These are phyloP conservation scores for Dillenia turbinata DNA, from an alignment of 164 flowering plant genomes.

Conservation along the genomic window DNA sequence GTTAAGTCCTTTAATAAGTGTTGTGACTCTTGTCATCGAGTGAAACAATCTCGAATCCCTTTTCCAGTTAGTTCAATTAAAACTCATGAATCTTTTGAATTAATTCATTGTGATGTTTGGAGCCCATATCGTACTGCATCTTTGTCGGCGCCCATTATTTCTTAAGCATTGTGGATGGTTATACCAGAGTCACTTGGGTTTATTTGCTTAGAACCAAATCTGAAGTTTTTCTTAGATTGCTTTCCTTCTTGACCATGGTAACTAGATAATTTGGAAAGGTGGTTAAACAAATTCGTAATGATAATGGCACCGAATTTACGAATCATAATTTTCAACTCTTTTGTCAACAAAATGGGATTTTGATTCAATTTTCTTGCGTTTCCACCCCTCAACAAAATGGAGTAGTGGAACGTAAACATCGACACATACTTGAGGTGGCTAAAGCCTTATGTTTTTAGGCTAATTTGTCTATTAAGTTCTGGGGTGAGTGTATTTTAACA, in stretches of 20 bases:
- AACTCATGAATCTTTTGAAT: not conserved
- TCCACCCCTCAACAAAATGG: slow-evolving; percentile 4
- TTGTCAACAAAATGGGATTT: not conserved
- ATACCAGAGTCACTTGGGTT: not conserved
- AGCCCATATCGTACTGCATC: slow-evolving; percentile 1
- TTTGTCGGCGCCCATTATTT: not conserved
- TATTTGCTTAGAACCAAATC: not conserved
- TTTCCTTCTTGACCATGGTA: not conserved
- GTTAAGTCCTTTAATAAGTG: no score
- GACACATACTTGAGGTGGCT: slow-evolving; percentile 4
- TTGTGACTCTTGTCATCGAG: not conserved
- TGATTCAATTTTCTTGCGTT: slow-evolving; percentile 3
- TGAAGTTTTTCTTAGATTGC: not conserved
- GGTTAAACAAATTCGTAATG: not conserved
- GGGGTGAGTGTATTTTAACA: not conserved
- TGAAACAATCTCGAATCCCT: not conserved
- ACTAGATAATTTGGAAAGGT: not conserved
- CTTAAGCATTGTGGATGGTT: slow-evolving; percentile 12
- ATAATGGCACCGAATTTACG: slow-evolving; percentile 4
- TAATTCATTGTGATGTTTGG: slow-evolving; percentile 16
- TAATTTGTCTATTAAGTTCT: not conserved
- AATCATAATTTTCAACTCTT: not conserved
- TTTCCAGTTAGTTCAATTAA: slow-evolving; percentile 3
- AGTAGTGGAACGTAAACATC: not conserved
- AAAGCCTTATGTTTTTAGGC: not conserved